Evolutionary conservation across 345 rosid genomes (phyloP), one percentile per base, ranked within the genome.

Genomic region (Mercurialis annua): DNA sequence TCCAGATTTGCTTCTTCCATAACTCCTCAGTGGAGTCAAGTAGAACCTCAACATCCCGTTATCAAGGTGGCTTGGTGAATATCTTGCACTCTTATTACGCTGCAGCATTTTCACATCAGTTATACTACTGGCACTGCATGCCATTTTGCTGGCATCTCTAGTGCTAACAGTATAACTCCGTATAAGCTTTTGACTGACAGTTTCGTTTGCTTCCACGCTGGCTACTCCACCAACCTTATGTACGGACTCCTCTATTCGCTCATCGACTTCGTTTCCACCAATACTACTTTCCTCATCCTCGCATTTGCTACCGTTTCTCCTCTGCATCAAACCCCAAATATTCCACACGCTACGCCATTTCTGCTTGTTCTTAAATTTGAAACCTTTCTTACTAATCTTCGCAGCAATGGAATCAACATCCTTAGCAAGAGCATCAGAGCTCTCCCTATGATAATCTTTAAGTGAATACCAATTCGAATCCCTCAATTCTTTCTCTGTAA

Each of bases 21-120:
- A 77, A 81, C 74, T 83, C 81, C 84, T 84, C 73, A 65, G 62
- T 20, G 96, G 92, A 10, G 95, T 84, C 81, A 80, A 71, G 89
- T 91, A 87, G 69, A 87, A 91, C 81, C 90, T 81, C 65, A 91
- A 68, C 76, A 89, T 64, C 48, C 99, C 98, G 71, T 86, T 82
- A 36, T 89, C 96, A n/a, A 84, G 70, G 71, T 77, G 70, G 77
- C 78, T 87, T 0, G 97, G 91, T 1, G 98, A 89, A 69, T 85
- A 88, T 73, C 97, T 87, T 29, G 88, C 92, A 73, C 98, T 90
- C 81, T 89, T 75, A 56, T 81, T 85, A 76, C 86, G 84, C 71
- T 87, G 94, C 76, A 95, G 65, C 51, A 79, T 76, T 67, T 81
- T 73, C 29, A 68, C 55, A 38, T 79, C 85, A 40, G 70, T 8